Base-by-base conservation (phyloP, 352 stramenopile genomes). In the Globisporangium viniferum region DNA sequence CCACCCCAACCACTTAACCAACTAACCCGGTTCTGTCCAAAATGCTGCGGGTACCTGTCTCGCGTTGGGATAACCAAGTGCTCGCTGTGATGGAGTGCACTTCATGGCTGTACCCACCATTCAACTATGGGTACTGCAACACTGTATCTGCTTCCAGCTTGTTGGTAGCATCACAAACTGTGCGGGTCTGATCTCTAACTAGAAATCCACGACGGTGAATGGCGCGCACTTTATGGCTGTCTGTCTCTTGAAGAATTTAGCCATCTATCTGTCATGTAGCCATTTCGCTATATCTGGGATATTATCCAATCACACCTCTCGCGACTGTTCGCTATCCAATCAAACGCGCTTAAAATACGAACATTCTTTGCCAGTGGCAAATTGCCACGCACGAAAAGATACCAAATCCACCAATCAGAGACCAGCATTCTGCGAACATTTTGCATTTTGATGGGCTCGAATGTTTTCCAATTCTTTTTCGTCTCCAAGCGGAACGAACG, bases 371-470 rank as follows among this genome's bases (percentile, higher is more conserved):
- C 24, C 24, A 24, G 24, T 24, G 24, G 24, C 24, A 24, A 24
- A 24, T 24, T 62, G 10, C 51, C 57, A 27, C 2, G n/a, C 18
- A 49, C 29, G 18, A 29, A 31, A 62, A 48, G 33, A 62, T 54
- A 27, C 18, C 8, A 7, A 36, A 41, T 29, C 24, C 39, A 12
- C 39, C 59, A 64, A 64, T 64, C 59, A 64, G 59, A 41, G 24
- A 56, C 22, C 36, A 49, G 39, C 22, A 64, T 64, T 55, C n/a
- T 10, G 39, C 59, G 39, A 56, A 64, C 33, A n/a, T 5, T 64
- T 12, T 35, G 6, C 31, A 6, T 33, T 24, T 24, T 24, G 24
- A 5, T 33, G 31, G 12, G 10, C 7, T 55, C 7, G 20, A 24
- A 24, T 24, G n/a, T 29, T 31, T 53, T 49, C 57, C 29, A 53